Base-by-base conservation (phyloP, 371 early-diverging fungal species). In the Conidiobolus incongruus region DNA sequence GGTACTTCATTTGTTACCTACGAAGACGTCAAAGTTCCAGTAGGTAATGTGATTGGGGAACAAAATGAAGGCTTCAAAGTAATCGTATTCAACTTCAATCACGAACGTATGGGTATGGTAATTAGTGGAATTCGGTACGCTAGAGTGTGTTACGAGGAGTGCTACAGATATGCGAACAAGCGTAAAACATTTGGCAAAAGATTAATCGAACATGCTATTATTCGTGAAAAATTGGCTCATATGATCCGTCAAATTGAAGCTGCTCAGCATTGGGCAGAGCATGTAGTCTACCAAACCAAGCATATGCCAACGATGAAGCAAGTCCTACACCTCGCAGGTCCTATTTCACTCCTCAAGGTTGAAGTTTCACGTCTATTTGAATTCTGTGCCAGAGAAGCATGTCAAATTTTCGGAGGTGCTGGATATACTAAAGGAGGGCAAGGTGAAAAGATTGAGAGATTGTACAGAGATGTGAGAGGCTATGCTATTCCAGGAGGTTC, bases 401-500 rank as follows among this genome's bases (percentile, higher is more conserved):
- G 77, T 1, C 90, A 89, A 56, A 85, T 89, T 52, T 85, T 89
- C 66, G 90, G 90, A 46, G 90, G 90, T 16, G 52, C 84, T 19
- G 59, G 81, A 1, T 85, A 84, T 51, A 71, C 81, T 21, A 71
- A 85, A 30, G 86, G 81, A 40, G 58, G 55, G 4, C 81, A 82
- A 55, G 89, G 79, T 16, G 85, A 83, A 61, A 73, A 77, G 53
- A 68, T 89, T 4, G 87, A 86, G 60, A 61, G 86, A 26, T 53
- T 86, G 21, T 82, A 85, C 52, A 70, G 90, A 44, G 87, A 86
- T 63, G 87, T 86, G 1, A 56, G 85, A 86, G 87, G n/a, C n/a
- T n/a, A n/a, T n/a, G n/a, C n/a, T n/a, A n/a, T n/a, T n/a, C n/a
- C n/a, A n/a, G n/a, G n/a, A 39, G 88, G 88, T n/a, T 77, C 78